A percentile compares a stretch with the other conserved stretches of the same genome.
phyloP scores from a whole-genome alignment of 306 rosid genomes.

The Sophora flavescens region DNA sequence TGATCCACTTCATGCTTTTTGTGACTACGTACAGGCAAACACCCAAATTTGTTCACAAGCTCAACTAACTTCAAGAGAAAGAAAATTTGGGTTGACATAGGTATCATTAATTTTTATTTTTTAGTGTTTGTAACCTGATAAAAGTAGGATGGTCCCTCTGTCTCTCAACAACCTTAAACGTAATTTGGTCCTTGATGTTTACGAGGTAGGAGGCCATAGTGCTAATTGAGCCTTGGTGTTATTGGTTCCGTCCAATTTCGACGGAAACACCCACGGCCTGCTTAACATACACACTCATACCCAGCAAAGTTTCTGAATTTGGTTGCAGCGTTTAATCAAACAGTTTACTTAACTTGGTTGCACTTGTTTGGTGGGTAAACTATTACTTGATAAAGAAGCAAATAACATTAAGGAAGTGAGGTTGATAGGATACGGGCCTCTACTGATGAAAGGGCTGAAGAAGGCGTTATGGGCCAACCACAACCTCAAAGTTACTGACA shows the following conservation, averaged over 20 bases:
- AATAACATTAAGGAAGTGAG: not conserved
- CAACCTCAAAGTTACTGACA: too few species aligned
- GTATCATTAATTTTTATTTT: not conserved
- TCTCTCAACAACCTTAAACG: not conserved
- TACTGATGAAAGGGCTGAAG: too few species aligned
- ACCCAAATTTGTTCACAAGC: not conserved
- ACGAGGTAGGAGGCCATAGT: too few species aligned
- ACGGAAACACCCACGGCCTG: not conserved
- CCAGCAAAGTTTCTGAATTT: not conserved
- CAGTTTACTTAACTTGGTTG: not conserved
- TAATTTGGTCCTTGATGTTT: not conserved
- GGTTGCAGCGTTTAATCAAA: conserved; percentile 11
- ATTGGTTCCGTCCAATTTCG: too few species aligned
- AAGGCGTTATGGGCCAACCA: too few species aligned
- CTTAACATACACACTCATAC: not conserved
- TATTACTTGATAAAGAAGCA: conserved; percentile 5
- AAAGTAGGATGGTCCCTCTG: not conserved
- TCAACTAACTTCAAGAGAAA: not conserved
- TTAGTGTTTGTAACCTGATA: not conserved
- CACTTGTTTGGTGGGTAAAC: not conserved
- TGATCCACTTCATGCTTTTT: not conserved
- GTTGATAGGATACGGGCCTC: too few species aligned
- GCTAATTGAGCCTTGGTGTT: too few species aligned
- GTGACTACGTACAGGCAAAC: not conserved
- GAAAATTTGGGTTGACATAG: not conserved